These are phyloP conservation scores for Sporothrix protearum DNA, from an alignment of 2,329 filamentous ascomycete species.

Conservation along the genomic window DNA sequence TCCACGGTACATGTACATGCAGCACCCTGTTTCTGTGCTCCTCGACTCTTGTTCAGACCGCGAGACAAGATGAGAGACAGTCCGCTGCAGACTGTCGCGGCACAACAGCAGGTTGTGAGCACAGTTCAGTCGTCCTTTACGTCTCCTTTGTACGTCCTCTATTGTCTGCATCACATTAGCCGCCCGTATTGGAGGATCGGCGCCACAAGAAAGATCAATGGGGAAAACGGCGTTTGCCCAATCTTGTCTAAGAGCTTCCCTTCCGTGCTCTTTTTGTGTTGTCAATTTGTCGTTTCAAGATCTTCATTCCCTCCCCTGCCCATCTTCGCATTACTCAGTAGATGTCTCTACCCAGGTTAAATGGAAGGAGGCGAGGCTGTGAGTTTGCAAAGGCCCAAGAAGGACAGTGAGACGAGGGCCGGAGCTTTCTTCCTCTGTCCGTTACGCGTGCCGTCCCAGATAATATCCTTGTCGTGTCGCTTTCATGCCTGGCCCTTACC, in stretches of 20 bases:
- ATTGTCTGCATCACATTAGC: conserved; percentile 8
- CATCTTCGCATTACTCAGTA: not conserved
- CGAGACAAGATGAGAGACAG: conserved; percentile 6
- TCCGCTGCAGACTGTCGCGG: not conserved
- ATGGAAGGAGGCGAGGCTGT: conserved; percentile 9
- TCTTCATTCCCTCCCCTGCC: not conserved
- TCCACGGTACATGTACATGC: not conserved
- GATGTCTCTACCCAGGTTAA: conserved; percentile 12
- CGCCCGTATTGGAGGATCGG: conserved; percentile 15
- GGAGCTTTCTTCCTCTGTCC: conserved; percentile 1
- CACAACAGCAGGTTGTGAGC: not conserved
- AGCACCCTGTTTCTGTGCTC: not conserved
- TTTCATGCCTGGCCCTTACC: not conserved
- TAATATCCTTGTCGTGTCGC: not conserved
- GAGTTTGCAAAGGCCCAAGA: not conserved
- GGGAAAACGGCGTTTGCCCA: not conserved
- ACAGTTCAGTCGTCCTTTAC: not conserved
- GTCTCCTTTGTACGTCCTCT: too few species aligned
- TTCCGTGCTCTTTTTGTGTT: not conserved
- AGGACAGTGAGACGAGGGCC: not conserved
- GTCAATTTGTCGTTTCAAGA: not conserved
- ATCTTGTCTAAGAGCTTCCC: not conserved
- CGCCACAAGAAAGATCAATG: not conserved
- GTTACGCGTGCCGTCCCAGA: not conserved
- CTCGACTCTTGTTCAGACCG: not conserved